Evolutionary conservation across 169 alveolate species (phyloP).

Genomic region (Plasmodium fragile): DNA sequence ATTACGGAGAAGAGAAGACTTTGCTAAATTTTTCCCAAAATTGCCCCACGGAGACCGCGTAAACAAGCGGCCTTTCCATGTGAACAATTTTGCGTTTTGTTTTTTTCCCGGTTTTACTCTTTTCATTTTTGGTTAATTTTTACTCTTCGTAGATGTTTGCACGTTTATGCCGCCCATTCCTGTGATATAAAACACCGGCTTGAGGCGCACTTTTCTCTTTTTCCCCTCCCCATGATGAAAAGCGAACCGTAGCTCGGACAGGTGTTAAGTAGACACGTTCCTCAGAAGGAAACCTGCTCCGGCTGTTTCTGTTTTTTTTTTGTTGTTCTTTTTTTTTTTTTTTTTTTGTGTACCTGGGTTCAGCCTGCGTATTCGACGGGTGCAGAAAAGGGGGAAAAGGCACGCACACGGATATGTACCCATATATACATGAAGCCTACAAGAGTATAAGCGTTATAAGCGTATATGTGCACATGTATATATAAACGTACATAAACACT

Average conservation of each 20-base stretch:
- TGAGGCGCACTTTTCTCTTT: background rate
- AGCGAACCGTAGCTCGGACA: background rate
- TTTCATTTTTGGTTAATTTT: background rate
- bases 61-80: background rate
- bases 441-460: background rate
- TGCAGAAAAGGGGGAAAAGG: background rate
- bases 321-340: background rate
- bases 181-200: background rate
- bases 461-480: constrained; percentile 11
- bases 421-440: background rate
- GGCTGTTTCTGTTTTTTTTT: background rate
- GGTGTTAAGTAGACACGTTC: constrained; percentile 4
- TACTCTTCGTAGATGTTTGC: background rate
- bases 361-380: background rate
- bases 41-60: background rate
- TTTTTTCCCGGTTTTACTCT: background rate
- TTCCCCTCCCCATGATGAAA: background rate
- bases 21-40: background rate
- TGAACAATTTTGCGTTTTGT: background rate
- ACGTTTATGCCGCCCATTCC: background rate
- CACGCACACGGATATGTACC: constrained; percentile 8
- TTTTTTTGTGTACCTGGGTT: background rate
- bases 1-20: background rate
- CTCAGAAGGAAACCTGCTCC: background rate
- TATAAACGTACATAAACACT: background rate